These are phyloP conservation scores for Neurospora pannonica DNA, from an alignment of 495 filamentous ascomycete genomes.

Conservation along the genomic window DNA sequence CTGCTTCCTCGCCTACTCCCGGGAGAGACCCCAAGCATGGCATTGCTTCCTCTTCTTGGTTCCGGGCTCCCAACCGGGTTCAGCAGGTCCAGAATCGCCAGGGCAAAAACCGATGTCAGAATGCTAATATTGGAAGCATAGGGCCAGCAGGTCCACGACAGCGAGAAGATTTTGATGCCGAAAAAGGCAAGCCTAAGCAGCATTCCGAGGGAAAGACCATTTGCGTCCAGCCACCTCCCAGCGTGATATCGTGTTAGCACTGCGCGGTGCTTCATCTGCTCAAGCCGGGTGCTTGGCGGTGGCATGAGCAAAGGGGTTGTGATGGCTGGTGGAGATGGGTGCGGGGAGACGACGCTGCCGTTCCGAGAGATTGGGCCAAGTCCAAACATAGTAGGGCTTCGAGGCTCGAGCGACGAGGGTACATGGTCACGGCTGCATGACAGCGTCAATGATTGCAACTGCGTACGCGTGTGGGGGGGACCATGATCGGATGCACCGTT, in stretches of 20 bases:
- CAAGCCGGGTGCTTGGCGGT: slow-evolving; percentile 38
- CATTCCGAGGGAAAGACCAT: slow-evolving; percentile 15
- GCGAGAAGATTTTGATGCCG: slow-evolving; percentile 29
- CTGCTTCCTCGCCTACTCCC: neutral
- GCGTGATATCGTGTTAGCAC: slow-evolving; percentile 21
- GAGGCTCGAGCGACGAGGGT: slow-evolving; percentile 19
- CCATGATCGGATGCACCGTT: neutral
- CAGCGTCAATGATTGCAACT: slow-evolving; percentile 20
- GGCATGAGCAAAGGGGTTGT: slow-evolving; percentile 48
- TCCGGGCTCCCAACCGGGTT: slow-evolving; percentile 6
- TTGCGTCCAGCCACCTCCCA: slow-evolving; percentile 10
- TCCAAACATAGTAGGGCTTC: slow-evolving; percentile 10
- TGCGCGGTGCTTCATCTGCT: slow-evolving; percentile 26
- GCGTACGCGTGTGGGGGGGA: slow-evolving; percentile 16
- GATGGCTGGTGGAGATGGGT: slow-evolving; percentile 20
- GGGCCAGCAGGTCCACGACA: slow-evolving; percentile 36
- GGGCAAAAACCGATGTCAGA: slow-evolving; percentile 22
- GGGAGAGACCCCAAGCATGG: neutral
- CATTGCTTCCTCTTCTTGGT: slow-evolving; percentile 1
- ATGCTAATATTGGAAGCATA: slow-evolving; percentile 28
- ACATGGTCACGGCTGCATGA: slow-evolving; percentile 27
- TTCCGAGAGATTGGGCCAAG: slow-evolving; percentile 3
- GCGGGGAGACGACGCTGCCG: slow-evolving; percentile 13
- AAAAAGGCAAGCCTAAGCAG: slow-evolving; percentile 27
- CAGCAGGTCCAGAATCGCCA: slow-evolving; percentile 33